Evolutionary conservation across 2,329 filamentous ascomycete species (phyloP).

Genomic region (Emergomyces pasteurianus): DNA sequence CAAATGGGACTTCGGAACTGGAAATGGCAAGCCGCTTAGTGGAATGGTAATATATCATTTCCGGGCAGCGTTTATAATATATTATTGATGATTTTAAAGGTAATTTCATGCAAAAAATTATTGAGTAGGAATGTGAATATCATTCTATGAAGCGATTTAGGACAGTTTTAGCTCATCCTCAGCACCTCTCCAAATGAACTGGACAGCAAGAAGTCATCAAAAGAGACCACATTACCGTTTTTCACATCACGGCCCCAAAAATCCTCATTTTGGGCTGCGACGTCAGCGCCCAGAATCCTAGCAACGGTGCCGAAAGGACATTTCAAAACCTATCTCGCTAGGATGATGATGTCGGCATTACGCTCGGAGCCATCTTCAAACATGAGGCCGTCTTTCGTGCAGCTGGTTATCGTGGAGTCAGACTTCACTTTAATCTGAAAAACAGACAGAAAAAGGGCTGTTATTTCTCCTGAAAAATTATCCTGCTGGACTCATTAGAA

Average conservation of each 20-base stretch:
- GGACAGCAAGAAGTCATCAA: not conserved
- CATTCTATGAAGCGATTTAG: not conserved
- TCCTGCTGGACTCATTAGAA: not conserved
- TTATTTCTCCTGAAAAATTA: not conserved
- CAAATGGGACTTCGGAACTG: not conserved
- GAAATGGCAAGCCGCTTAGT: not conserved
- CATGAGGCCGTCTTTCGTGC: slow-evolving; percentile 29
- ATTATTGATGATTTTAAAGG: not conserved
- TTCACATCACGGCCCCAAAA: slow-evolving; percentile 37
- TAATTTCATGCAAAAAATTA: not conserved
- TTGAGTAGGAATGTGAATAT: not conserved
- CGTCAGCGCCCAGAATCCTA: slow-evolving; percentile 29
- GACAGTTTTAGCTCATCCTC: no score
- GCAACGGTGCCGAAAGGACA: slow-evolving; percentile 31
- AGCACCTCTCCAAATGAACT: not conserved
- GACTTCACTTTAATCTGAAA: slow-evolving; percentile 35
- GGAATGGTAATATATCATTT: not conserved
- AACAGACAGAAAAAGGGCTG: not conserved
- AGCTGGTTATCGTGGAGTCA: slow-evolving; percentile 23
- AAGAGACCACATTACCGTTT: no score
- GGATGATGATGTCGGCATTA: slow-evolving; percentile 36
- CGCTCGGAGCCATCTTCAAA: slow-evolving; percentile 34
- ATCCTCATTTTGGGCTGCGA: slow-evolving; percentile 31
- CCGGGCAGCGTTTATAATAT: not conserved
- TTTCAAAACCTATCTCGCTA: slow-evolving; percentile 36